Percentiles rank a stretch among this genome's conserved stretches.
These are phyloP conservation scores for Fusarium ambrosium DNA, from an alignment of 2,329 filamentous ascomycete genomes.

Conservation along the genomic window DNA sequence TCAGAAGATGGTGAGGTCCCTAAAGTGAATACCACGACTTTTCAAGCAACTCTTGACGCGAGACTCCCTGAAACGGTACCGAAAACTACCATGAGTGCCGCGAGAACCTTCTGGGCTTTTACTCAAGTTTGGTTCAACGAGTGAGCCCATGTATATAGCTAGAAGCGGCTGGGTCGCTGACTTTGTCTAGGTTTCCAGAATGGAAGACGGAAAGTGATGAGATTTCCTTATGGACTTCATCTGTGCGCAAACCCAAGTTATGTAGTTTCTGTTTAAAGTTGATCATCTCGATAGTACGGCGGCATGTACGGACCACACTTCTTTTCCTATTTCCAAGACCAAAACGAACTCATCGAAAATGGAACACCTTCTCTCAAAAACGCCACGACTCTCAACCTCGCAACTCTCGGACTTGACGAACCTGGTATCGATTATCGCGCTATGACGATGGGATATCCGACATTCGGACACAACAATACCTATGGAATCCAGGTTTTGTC, in stretches of 20 bases:
- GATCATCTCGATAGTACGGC: conserved; percentile 59
- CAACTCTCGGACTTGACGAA: conserved; percentile 75
- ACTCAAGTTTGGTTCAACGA: conserved; percentile 68
- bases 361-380: conserved; percentile 44
- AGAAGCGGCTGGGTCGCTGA: not conserved
- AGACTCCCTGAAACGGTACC: conserved; percentile 7
- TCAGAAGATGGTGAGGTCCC: conserved; percentile 5
- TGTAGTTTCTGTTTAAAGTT: not conserved
- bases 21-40: conserved; percentile 22
- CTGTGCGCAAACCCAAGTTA: conserved; percentile 38
- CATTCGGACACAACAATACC: conserved; percentile 72
- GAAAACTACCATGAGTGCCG: conserved; percentile 66
- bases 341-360: conserved; percentile 62
- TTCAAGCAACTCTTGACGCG: conserved; percentile 30
- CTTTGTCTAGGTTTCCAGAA: conserved; percentile 62
- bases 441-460: conserved; percentile 67
- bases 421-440: conserved; percentile 74
- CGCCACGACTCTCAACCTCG: conserved; percentile 64
- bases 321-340: conserved; percentile 65
- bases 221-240: conserved; percentile 75
- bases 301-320: conserved; percentile 76
- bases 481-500: conserved; percentile 72
- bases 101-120: conserved; percentile 72
- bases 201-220: conserved; percentile 64
- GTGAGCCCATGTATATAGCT: not conserved